Percentiles rank a stretch among this genome's conserved stretches.
Conservation (phyloP, 2,329 filamentous ascomycete genomes). For the Nemania diffusa region DNA sequence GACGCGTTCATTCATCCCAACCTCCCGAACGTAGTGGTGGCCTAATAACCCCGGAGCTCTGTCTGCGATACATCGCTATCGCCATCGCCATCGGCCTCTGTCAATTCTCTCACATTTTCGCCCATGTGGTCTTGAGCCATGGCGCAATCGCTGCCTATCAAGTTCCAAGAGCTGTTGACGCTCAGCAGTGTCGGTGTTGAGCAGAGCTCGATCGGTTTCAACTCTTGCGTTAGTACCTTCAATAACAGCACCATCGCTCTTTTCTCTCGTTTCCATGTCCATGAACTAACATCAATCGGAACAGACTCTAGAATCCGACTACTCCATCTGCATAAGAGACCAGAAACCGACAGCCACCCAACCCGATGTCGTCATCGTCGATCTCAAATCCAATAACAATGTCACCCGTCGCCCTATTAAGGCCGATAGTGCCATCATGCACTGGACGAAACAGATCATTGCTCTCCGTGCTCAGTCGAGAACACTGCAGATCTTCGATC, state of each 20-base stretch:
- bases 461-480: slow-evolving; percentile 93
- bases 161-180: slow-evolving; percentile 91
- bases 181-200: slow-evolving; percentile 62
- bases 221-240: slow-evolving; percentile 73
- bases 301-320: slow-evolving; percentile 97
- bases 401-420: slow-evolving; percentile 95
- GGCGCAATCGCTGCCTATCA: slow-evolving; percentile 81
- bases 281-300: slow-evolving; percentile 39
- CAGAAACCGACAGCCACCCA: slow-evolving; percentile 86
- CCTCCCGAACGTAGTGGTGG: slow-evolving; percentile 26
- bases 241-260: slow-evolving; percentile 50
- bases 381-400: slow-evolving; percentile 98
- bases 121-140: slow-evolving; percentile 54
- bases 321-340: slow-evolving; percentile 95
- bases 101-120: slow-evolving; percentile 32
- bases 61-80: slow-evolving; percentile 3
- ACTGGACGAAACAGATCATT: slow-evolving; percentile 96
- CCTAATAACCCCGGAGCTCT: slow-evolving; percentile 20
- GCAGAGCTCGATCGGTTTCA: slow-evolving; percentile 76
- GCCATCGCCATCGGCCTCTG: slow-evolving; percentile 15
- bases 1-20: slow-evolving; percentile 19
- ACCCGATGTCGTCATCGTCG: slow-evolving; percentile 95
- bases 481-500: slow-evolving; percentile 97
- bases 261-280: slow-evolving; percentile 2
- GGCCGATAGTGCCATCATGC: slow-evolving; percentile 99